Evolutionary conservation across 768 basidiomycete genomes (phyloP).

Genomic region (Lactarius pseudohatsudake): DNA sequence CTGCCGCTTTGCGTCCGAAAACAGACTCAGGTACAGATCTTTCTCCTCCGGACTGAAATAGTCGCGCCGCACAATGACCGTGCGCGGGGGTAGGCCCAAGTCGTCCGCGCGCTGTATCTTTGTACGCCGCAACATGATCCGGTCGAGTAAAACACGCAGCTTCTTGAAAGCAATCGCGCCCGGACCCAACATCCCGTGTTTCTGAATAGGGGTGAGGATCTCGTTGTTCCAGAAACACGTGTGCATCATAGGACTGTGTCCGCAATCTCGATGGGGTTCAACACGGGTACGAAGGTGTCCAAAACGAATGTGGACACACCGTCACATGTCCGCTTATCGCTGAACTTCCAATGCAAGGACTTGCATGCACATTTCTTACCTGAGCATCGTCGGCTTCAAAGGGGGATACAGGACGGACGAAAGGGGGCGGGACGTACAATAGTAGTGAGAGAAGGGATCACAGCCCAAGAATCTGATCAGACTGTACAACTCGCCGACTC

Average conservation of each 20-base stretch:
- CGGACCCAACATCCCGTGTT: slow-evolving; percentile 76
- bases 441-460: slow-evolving; percentile 89
- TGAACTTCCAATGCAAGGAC: slow-evolving; percentile 92
- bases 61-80: slow-evolving; percentile 83
- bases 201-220: slow-evolving; percentile 95
- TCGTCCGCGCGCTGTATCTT: slow-evolving; percentile 96
- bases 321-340: slow-evolving; percentile 79
- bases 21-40: slow-evolving; percentile 88
- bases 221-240: slow-evolving; percentile 98
- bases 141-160: slow-evolving; percentile 80
- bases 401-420: background rate
- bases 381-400: slow-evolving; percentile 34
- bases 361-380: slow-evolving; percentile 94
- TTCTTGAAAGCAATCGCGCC: slow-evolving; percentile 89
- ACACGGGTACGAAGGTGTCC: background rate
- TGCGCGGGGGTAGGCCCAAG: slow-evolving; percentile 90
- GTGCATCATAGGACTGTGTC: slow-evolving; percentile 84
- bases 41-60: slow-evolving; percentile 97
- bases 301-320: slow-evolving; percentile 45
- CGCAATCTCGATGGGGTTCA: slow-evolving; percentile 55
- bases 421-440: slow-evolving; percentile 53
- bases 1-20: slow-evolving; percentile 88
- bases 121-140: slow-evolving; percentile 94
- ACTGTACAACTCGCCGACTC: slow-evolving; percentile 98
- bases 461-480: slow-evolving; percentile 90